phyloP scores from a whole-genome alignment of 2,329 filamentous ascomycete species.

The Colletotrichum australisinense region DNA sequence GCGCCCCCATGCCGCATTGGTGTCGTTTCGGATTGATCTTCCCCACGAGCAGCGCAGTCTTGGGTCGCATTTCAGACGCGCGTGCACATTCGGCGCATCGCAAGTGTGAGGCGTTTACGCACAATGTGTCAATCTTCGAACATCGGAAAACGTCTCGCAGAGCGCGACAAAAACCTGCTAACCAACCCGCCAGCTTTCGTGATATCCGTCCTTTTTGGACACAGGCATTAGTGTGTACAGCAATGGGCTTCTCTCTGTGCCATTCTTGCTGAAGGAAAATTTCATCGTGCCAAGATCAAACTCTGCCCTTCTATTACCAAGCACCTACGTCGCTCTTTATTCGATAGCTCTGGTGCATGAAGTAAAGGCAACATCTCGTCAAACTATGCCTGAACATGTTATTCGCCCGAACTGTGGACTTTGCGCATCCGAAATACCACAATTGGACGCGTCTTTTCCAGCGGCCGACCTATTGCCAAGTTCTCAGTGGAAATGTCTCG shows the following conservation, averaged over 20 bases:
- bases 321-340: conserved; percentile 55
- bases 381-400: too few relatives aligned
- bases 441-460: not conserved
- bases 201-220: conserved; percentile 2
- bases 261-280: conserved; percentile 67
- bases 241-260: conserved; percentile 62
- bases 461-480: not conserved
- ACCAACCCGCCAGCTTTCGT: not conserved
- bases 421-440: not conserved
- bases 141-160: not conserved
- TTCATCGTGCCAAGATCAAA: conserved; percentile 66
- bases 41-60: not conserved
- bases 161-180: not conserved
- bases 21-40: conserved; percentile 11
- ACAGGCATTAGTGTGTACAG: conserved; percentile 71
- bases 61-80: not conserved
- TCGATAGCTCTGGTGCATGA: conserved; percentile 61
- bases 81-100: not conserved
- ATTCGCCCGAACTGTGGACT: not conserved
- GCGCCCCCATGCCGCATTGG: conserved; percentile 12
- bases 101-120: not conserved
- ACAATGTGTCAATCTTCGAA: not conserved
- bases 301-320: conserved; percentile 67
- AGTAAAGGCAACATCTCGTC: conserved; percentile 59
- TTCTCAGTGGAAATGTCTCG: not conserved